Conservation (phyloP, 495 filamentous ascomycete species). For the Hypoxylon lienhwacheense region DNA sequence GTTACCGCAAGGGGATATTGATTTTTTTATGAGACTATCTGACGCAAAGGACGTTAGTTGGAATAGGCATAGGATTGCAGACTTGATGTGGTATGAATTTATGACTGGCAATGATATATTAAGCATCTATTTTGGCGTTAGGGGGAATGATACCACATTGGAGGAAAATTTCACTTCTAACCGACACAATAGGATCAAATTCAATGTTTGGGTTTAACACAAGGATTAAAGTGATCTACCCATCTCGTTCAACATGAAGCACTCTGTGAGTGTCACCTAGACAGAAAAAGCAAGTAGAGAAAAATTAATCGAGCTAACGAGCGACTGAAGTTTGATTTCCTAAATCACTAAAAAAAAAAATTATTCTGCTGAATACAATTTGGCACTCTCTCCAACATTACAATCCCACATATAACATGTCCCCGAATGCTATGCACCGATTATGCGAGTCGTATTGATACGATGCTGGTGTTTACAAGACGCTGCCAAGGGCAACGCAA, state of each 20-base stretch:
- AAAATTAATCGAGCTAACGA: slow-evolving; percentile 35
- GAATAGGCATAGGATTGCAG: background rate
- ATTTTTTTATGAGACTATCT: too few species aligned
- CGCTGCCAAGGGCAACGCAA: slow-evolving; percentile 54
- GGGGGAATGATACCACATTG: slow-evolving; percentile 28
- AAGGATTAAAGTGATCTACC: background rate
- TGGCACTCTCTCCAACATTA: slow-evolving; percentile 38
- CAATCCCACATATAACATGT: slow-evolving; percentile 36
- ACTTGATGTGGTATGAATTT: background rate
- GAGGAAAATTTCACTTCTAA: too few species aligned
- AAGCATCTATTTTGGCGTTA: slow-evolving; percentile 20
- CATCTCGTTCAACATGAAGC: background rate
- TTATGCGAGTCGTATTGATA: slow-evolving; percentile 26
- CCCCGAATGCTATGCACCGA: slow-evolving; percentile 29
- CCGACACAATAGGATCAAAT: background rate
- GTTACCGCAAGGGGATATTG: slow-evolving; percentile 55
- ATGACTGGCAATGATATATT: slow-evolving; percentile 14
- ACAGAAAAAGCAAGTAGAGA: background rate
- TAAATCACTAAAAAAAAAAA: slow-evolving; percentile 32
- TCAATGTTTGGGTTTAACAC: background rate
- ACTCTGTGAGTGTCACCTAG: background rate
- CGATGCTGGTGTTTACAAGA: slow-evolving; percentile 47
- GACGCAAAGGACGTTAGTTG: too few species aligned
- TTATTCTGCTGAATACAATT: slow-evolving; percentile 35
- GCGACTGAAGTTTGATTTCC: slow-evolving; percentile 40